These are phyloP conservation scores for Lactarius akahatsu DNA, from an alignment of 768 basidiomycete species.

Conservation along the genomic window DNA sequence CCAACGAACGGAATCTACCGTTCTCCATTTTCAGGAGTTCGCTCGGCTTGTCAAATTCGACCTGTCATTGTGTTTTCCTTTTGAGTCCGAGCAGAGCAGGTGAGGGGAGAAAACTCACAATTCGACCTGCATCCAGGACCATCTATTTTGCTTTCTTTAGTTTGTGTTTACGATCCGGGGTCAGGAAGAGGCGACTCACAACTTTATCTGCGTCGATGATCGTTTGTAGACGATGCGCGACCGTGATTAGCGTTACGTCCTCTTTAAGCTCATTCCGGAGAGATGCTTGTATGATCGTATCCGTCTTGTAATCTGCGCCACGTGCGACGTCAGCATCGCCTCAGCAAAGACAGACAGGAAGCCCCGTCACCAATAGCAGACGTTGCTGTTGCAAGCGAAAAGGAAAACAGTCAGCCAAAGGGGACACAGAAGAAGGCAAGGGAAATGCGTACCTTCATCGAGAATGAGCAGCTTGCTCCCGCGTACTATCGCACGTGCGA, in stretches of 20 bases:
- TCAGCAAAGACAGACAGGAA: no score
- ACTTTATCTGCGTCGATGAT: slow-evolving; percentile 65
- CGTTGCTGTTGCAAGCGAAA: slow-evolving; percentile 37
- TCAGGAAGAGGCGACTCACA: slow-evolving; percentile 33
- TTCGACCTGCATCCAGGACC: slow-evolving; percentile 44
- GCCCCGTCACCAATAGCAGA: slow-evolving; percentile 42
- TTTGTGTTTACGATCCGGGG: not conserved
- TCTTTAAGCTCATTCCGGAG: slow-evolving; percentile 46
- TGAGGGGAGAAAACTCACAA: slow-evolving; percentile 35
- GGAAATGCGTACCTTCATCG: slow-evolving; percentile 46
- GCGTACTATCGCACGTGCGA: slow-evolving; percentile 60
- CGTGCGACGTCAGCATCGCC: not conserved
- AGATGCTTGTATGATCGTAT: slow-evolving; percentile 54
- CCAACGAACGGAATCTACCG: slow-evolving; percentile 38
- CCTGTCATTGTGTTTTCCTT: slow-evolving; percentile 10
- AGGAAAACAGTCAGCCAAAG: not conserved
- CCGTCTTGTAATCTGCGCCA: slow-evolving; percentile 52
- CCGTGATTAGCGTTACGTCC: slow-evolving; percentile 48
- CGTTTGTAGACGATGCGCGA: slow-evolving; percentile 56
- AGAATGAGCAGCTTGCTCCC: slow-evolving; percentile 56
- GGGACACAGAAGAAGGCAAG: not conserved
- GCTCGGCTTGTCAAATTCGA: slow-evolving; percentile 50
- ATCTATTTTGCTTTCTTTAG: slow-evolving; percentile 34
- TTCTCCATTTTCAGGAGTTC: slow-evolving; percentile 41
- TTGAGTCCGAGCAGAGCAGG: not conserved